phyloP scores from a whole-genome alignment of 768 basidiomycete genomes.

The Suillus weaverae region DNA sequence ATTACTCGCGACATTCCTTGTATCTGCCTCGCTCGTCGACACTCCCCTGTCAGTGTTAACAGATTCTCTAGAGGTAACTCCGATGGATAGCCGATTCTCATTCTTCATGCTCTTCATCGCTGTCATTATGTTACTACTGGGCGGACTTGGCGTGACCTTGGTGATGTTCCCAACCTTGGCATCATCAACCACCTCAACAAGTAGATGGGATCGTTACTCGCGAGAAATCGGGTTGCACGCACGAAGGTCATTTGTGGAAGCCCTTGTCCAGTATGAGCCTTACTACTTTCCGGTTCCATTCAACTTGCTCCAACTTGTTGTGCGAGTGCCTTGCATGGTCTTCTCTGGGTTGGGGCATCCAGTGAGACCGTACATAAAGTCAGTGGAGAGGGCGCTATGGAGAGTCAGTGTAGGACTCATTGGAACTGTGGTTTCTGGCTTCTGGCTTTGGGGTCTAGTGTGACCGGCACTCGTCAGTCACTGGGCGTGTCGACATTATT shows the following conservation, averaged over 20 bases:
- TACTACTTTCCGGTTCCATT: constrained; percentile 53
- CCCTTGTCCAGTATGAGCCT: constrained; percentile 37
- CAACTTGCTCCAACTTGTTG: constrained; percentile 39
- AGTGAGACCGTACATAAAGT: constrained; percentile 8
- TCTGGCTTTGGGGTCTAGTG: constrained; percentile 29
- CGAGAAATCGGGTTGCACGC: constrained; percentile 42
- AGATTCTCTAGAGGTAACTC: constrained; percentile 31
- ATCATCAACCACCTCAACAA: constrained; percentile 3
- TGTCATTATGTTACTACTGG: constrained; percentile 35
- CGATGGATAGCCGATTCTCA: constrained; percentile 48
- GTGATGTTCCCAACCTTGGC: constrained; percentile 22
- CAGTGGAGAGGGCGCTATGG: constrained; percentile 41
- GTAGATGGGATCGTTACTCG: constrained; percentile 53
- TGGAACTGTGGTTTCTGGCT: constrained; percentile 27
- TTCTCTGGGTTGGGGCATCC: constrained; percentile 21
- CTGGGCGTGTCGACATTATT: neutral
- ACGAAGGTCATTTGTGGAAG: constrained; percentile 39
- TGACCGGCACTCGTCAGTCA: neutral
- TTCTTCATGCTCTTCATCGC: constrained; percentile 41
- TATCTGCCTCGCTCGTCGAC: constrained; percentile 51
- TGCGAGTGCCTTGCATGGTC: constrained; percentile 1
- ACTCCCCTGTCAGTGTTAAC: constrained; percentile 22
- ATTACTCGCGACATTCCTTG: constrained; percentile 41
- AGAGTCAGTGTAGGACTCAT: constrained; percentile 41
- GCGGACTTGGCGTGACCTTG: constrained; percentile 33